Conservation (phyloP, 202 grass and related monocot species). For the Cymbopogon flexuosus region DNA sequence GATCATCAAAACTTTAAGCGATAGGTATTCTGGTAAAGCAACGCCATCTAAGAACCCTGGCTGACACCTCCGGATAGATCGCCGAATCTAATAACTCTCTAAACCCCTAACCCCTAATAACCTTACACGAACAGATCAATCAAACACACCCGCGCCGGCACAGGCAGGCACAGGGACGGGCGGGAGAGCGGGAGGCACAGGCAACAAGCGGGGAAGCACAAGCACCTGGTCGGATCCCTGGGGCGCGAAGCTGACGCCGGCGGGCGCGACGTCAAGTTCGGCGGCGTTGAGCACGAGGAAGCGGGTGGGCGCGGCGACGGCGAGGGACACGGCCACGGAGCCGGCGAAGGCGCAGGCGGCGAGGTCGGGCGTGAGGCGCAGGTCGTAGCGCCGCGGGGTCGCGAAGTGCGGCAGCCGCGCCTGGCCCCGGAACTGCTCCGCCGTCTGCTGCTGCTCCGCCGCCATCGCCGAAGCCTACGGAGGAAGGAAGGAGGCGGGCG, state of each 20-base stretch:
- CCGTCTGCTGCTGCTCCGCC: conserved; percentile 44
- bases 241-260: conserved; percentile 38
- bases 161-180: not conserved
- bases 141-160: not conserved
- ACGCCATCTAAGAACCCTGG: not conserved
- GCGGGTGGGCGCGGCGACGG: conserved; percentile 43
- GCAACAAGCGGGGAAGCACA: not conserved
- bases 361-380: conserved; percentile 73
- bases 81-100: not conserved
- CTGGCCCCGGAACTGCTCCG: conserved; percentile 64
- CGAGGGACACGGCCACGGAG: conserved; percentile 40
- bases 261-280: conserved; percentile 48
- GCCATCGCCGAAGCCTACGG: too few species aligned
- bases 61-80: not conserved
- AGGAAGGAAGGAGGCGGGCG: too few species aligned
- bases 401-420: conserved; percentile 67
- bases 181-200: not conserved
- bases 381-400: conserved; percentile 70
- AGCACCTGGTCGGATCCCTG: too few species aligned
- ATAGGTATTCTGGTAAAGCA: not conserved
- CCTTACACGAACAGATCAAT: conserved; percentile 21
- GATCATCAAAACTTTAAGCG: not conserved
- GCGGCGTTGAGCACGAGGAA: conserved; percentile 89
- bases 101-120: not conserved
- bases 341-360: conserved; percentile 62